Conservation (phyloP, 148 eudicot species). For the Agrostemma githago region DNA sequence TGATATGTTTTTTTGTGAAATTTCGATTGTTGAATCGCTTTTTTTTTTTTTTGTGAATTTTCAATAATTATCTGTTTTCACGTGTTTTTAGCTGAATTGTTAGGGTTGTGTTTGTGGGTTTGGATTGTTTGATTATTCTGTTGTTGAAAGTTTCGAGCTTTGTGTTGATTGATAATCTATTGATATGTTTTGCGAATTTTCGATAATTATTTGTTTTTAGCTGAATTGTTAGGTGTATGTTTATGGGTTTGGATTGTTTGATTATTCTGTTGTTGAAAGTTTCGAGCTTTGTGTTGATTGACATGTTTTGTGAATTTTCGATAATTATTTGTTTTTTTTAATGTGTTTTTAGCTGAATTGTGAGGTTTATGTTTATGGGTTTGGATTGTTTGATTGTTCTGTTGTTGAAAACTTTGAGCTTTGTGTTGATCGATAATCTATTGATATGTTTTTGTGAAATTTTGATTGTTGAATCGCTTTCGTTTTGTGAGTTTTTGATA, state of each 20-base stretch:
- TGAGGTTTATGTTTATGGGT: no score
- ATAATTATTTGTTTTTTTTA: no score
- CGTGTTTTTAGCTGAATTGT: background rate
- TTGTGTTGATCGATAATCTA: no score
- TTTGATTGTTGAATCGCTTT: background rate
- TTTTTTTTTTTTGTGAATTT: background rate
- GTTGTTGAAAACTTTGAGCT: no score
- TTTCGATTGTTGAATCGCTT: background rate
- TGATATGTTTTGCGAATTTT: no score
- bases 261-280: background rate
- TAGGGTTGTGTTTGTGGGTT: background rate
- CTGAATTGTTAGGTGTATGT: slow-evolving; percentile 16
- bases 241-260: slow-evolving; percentile 7
- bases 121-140: background rate
- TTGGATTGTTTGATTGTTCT: no score
- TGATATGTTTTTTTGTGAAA: no score
- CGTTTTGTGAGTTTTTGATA: background rate
- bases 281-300: background rate
- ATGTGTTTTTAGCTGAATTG: no score
- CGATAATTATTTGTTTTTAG: no score
- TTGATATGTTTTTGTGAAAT: no score
- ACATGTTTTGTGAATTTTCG: background rate
- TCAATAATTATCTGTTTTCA: background rate
- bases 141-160: no score
- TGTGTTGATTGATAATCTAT: no score